Evolutionary conservation across 169 alveolate genomes (phyloP), one percentile per base, ranked within the genome.

Genomic region (Eimeria necatrix): DNA sequence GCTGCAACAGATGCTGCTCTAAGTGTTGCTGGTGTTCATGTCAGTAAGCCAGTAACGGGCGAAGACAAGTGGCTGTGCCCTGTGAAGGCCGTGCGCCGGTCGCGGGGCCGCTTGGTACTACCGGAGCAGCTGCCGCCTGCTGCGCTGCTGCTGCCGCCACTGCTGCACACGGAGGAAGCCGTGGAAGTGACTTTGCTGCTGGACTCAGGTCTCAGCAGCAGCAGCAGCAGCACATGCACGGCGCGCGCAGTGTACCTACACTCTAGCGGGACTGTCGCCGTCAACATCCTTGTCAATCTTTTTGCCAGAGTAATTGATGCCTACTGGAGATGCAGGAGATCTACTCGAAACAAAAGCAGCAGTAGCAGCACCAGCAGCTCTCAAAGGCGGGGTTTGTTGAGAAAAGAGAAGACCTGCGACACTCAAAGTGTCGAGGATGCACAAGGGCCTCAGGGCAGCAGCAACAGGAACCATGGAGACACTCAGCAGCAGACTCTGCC

Each of bases 91-190:
- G 92, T 24, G 49, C 18, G 59, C 53, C 56, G 68, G 78, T 68
- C 78, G 48, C 59, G 46, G 56, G 92, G 92, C n/a, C 53, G n/a
- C 8, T 59, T 84, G 49, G 8, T 59, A 78, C 92, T 84, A 60
- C 80, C 92, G 26, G 73, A 60, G 49, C 49, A 32, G 92, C 80
- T 84, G 74, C 92, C 92, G 8, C 80, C 92, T 26, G 92, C 92
- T 84, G 92, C 92, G 78, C 80, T 84, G 80, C 92, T 84, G 80
- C 80, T 84, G 74, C 92, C 92, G 92, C 92, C 92, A 7, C 32
- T 84, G 92, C 92, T 84, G 74, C 92, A 84, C 92, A 84, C 92
- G 48, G 92, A 84, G 48, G 92, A 53, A 84, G 61, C 74, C 53
- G 78, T 70, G 48, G 92, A 56, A 48, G 92, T 22, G 18, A 84